Base-by-base conservation (phyloP, 345 rosid species). In the Gossypium bickii region DNA sequence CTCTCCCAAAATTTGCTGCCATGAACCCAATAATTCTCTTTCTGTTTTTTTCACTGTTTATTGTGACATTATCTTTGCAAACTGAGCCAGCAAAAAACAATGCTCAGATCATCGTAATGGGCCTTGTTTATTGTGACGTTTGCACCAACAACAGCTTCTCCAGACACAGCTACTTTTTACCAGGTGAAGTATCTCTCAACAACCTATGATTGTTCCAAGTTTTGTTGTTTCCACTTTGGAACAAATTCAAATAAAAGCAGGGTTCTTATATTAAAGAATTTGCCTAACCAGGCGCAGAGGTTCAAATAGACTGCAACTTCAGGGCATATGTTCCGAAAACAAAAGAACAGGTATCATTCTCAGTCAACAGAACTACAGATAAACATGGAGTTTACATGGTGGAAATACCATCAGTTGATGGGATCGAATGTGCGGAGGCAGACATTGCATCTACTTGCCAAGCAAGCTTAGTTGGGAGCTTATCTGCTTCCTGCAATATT, bases 121-220 rank as follows among this genome's bases (percentile, higher is more conserved):
- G 99, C 72, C 82, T 91, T 77, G 99, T 95, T 75, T 95, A 88
- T 67, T 95, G 99, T 45, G 99, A 95, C 74, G 88, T 89, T 70
- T 95, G 99, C 89, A 90, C 96, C 86, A 93, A 88, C 89, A 91
- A 95, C 87, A 93, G 78, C 81, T 95, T 93, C 88, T 85, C 99
- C 73, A 93, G 57, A 63, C 91, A 93, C 89, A 92, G 98, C 87
- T 95, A 93, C 92, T 95, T 95, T 92, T 76, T 95, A 76, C 86
- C 94, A 58, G 99, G 99, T 95, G 58, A 83, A 10, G 47, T 49
- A 29, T 71, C 59, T 62, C 64, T 62, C 47, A 64, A 24, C 49
- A 52, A 29, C 43, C 78, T 60, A 71, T 7, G 15, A 16, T 44
- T 49, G 16, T 62, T 73, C 66, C 38, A 27, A 24, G 48, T 47